phyloP scores from a whole-genome alignment of 441 rosid species.

The Aquilaria agallochum region DNA sequence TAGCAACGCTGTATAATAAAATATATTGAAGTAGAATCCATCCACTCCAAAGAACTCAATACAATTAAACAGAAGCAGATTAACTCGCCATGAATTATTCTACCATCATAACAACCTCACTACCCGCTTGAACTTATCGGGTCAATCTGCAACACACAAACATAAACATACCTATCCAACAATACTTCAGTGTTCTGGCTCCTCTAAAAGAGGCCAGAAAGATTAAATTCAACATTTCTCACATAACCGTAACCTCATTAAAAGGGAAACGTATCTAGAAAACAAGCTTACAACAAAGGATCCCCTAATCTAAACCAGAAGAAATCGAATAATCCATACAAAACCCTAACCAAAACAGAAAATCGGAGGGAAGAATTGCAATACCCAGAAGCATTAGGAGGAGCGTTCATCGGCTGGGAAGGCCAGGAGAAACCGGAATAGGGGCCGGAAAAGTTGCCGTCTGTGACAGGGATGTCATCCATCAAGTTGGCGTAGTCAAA shows the following conservation, averaged over 20 bases:
- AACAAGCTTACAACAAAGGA: not conserved
- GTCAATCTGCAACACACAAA: too few relatives aligned
- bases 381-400: conserved; percentile 58
- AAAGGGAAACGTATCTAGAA: not conserved
- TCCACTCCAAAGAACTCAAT: too few relatives aligned
- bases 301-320: conserved; percentile 4
- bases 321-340: not conserved
- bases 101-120: too few relatives aligned
- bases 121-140: too few relatives aligned
- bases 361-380: too few relatives aligned
- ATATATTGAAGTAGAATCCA: too few relatives aligned
- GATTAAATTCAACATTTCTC: not conserved
- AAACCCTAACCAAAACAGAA: conserved; percentile 9
- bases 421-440: conserved; percentile 73
- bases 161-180: not conserved
- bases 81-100: too few relatives aligned
- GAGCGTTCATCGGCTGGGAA: conserved; percentile 40
- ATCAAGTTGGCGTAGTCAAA: conserved; percentile 51
- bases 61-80: too few relatives aligned
- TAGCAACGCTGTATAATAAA: too few relatives aligned
- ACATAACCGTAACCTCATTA: not conserved
- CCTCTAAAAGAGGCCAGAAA: not conserved
- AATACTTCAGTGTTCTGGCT: too few relatives aligned
- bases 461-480: conserved; percentile 60
- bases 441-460: conserved; percentile 47